Base-by-base conservation (phyloP, 208 protist species). In the Naegleria lovaniensis region DNA sequence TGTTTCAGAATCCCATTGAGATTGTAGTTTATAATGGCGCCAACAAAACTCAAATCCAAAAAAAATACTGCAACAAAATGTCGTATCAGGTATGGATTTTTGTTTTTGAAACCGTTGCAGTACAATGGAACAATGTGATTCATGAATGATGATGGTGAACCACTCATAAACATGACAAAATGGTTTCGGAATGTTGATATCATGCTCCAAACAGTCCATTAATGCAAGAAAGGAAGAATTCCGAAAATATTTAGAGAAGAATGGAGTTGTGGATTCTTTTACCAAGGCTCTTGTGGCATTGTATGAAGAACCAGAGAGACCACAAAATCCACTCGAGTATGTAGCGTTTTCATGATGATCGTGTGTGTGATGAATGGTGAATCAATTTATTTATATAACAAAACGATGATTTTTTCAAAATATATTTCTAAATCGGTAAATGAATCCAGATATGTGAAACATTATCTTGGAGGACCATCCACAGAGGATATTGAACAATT, bases 301-400 rank as follows among this genome's bases (percentile, higher is more conserved):
- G 13, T 92, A 92, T 92, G 91, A 92, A 79, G 91, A 92, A 59
- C 91, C 91, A 33, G 91, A 92, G 76, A 84, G 90, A 67, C 91
- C 91, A 90, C 83, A 19, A 43, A 92, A 92, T 89, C 52, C 91
- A 22, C 22, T 92, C 6, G 91, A 92, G 40, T 91, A 79, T 11
- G 67, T 48, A 48, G 43, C 1, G 1, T 48, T 48, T 48, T 1
- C 7, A 7, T 48, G 43, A 48, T 48, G 43, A 9, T 48, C 43
- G 43, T 48, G n/a, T n/a, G n/a, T n/a, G n/a, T n/a, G n/a, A n/a
- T n/a, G n/a, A n/a, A n/a, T n/a, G n/a, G n/a, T n/a, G n/a, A n/a
- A n/a, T n/a, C n/a, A n/a, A n/a, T n/a, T n/a, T n/a, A n/a, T n/a
- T n/a, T n/a, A n/a, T n/a, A n/a, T n/a, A n/a, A n/a, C n/a, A n/a